These are phyloP conservation scores for Sphaerulina musiva DNA, from an alignment of 2,329 filamentous ascomycete species.

Conservation along the genomic window DNA sequence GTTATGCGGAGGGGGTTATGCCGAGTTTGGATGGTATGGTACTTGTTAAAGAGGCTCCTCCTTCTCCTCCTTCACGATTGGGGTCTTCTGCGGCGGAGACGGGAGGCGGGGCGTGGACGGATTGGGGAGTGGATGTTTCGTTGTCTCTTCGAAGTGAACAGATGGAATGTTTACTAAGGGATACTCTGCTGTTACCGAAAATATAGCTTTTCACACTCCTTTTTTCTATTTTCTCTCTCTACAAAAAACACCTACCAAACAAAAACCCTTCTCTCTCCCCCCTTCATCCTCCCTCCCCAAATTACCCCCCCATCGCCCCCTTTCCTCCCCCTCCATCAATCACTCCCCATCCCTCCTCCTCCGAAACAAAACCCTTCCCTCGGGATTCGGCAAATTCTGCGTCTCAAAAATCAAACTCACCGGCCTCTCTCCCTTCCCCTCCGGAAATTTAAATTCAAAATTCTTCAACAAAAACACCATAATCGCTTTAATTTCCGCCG, in stretches of 20 bases:
- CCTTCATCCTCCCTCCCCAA: too few relatives aligned
- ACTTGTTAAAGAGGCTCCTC: not conserved
- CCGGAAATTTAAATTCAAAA: constrained; percentile 25
- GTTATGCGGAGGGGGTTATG: not conserved
- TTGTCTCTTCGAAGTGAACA: not conserved
- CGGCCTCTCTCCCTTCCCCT: not conserved
- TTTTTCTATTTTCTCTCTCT: too few relatives aligned
- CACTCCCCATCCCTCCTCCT: too few relatives aligned
- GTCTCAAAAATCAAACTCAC: too few relatives aligned
- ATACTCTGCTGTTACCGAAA: not conserved
- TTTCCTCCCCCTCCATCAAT: too few relatives aligned
- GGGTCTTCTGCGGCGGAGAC: too few relatives aligned
- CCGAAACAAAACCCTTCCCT: too few relatives aligned
- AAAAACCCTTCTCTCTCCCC: too few relatives aligned
- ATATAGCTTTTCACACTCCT: not conserved
- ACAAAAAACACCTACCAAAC: too few relatives aligned
- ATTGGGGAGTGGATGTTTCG: not conserved
- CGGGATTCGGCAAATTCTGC: too few relatives aligned
- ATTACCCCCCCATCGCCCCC: too few relatives aligned
- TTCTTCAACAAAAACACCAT: constrained; percentile 31
- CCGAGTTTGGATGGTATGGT: not conserved
- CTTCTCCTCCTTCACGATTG: not conserved
- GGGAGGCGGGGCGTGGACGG: not conserved
- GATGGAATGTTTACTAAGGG: not conserved
- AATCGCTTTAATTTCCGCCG: constrained; percentile 32